These are phyloP conservation scores for Nothophytophthora sp. DNA, from an alignment of 352 stramenopile genomes.

Conservation along the genomic window DNA sequence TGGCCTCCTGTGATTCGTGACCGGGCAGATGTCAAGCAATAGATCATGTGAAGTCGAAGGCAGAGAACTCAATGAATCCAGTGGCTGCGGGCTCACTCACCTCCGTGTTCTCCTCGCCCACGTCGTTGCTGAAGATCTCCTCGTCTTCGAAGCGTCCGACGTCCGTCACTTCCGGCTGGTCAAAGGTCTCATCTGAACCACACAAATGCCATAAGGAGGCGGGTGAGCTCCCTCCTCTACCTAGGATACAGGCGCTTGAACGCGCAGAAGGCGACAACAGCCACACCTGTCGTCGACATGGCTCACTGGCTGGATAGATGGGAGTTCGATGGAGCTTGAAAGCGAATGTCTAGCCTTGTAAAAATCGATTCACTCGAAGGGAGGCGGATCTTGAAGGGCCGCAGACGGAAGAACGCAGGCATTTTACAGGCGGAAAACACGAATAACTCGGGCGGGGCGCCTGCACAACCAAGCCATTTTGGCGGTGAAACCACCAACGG, in stretches of 20 bases:
- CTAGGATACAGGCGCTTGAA: not conserved
- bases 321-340: too few species aligned
- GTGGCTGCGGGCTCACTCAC: constrained; percentile 1
- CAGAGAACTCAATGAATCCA: too few species aligned
- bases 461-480: too few species aligned
- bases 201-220: not conserved
- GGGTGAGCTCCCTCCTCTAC: not conserved
- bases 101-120: constrained; percentile 68
- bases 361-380: not conserved
- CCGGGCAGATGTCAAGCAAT: not conserved
- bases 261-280: constrained; percentile 1
- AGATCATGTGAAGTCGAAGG: too few species aligned
- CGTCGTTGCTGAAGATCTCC: constrained; percentile 67
- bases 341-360: too few species aligned
- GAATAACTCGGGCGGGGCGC: too few species aligned
- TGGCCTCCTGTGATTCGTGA: too few species aligned
- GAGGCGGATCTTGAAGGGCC: constrained; percentile 19
- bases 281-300: constrained; percentile 19
- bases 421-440: constrained; percentile 11
- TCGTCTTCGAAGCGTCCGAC: constrained; percentile 46
- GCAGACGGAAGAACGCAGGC: not conserved
- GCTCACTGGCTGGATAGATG: constrained; percentile 7
- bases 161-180: constrained; percentile 59
- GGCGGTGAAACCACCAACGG: too few species aligned
- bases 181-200: constrained; percentile 21